Conservation (phyloP, 257 asterid genomes). For the Solanum rostratum region DNA sequence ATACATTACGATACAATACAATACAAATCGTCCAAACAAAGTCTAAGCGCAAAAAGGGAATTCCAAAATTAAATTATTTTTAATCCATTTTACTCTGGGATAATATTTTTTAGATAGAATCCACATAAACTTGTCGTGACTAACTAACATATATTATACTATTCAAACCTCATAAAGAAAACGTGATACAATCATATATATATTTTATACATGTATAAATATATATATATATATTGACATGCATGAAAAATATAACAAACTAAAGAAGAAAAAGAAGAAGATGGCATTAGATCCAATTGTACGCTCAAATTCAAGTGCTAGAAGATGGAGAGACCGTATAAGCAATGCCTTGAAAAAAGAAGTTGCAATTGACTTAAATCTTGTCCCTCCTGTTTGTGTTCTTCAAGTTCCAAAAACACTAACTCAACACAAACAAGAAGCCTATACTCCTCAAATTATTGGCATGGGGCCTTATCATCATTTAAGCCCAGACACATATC, state of each 20-base stretch:
- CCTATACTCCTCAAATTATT: slow-evolving; percentile 21
- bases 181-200: background rate
- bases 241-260: background rate
- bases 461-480: slow-evolving; percentile 44
- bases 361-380: slow-evolving; percentile 4
- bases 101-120: too few species aligned
- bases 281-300: background rate
- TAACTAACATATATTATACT: background rate
- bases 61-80: too few species aligned
- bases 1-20: too few species aligned
- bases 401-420: slow-evolving; percentile 22
- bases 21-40: too few species aligned
- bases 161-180: background rate
- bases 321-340: slow-evolving; percentile 16
- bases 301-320: slow-evolving; percentile 7
- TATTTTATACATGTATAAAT: background rate
- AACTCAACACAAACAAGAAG: slow-evolving; percentile 20
- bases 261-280: too few species aligned
- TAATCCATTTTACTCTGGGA: too few species aligned
- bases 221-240: background rate
- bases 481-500: slow-evolving; percentile 23
- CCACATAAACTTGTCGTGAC: background rate
- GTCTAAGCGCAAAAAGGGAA: too few species aligned
- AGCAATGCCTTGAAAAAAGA: slow-evolving; percentile 12
- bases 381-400: slow-evolving; percentile 18